These are phyloP conservation scores for Cyberlindnera japonica DNA, from an alignment of 805 yeast species.

Conservation along the genomic window DNA sequence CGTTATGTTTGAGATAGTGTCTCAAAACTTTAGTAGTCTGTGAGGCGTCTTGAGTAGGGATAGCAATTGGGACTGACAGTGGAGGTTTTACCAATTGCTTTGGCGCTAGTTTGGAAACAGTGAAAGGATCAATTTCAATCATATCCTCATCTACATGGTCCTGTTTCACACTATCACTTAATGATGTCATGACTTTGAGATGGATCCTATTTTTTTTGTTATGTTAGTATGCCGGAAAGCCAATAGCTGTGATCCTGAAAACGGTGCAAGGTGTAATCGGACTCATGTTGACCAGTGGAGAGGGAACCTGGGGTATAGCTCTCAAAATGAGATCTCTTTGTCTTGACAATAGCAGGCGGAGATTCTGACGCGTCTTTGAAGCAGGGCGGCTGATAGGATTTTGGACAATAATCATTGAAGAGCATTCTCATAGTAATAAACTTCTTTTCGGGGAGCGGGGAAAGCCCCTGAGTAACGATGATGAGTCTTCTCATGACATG, in stretches of 20 bases:
- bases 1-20: conserved; percentile 27
- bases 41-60: conserved; percentile 21
- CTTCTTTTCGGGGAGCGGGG: conserved; percentile 46
- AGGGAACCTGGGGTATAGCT: conserved; percentile 29
- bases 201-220: conserved; percentile 19
- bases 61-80: not conserved
- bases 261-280: conserved; percentile 3
- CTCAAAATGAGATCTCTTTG: conserved; percentile 8
- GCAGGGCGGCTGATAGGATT: conserved; percentile 45
- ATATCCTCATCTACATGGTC: conserved; percentile 2
- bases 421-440: conserved; percentile 45
- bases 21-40: conserved; percentile 34
- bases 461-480: conserved; percentile 49
- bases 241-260: not conserved
- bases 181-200: conserved; percentile 29
- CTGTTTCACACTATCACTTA: conserved; percentile 7
- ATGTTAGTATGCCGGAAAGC: conserved; percentile 7
- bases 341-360: conserved; percentile 33
- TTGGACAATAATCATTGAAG: conserved; percentile 46
- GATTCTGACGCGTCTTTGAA: conserved; percentile 41
- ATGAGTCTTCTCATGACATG: conserved; percentile 49
- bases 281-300: conserved; percentile 31
- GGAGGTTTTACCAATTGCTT: not conserved
- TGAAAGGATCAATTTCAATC: conserved; percentile 23
- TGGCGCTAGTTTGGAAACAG: conserved; percentile 5